phyloP scores from a whole-genome alignment of 352 stramenopile genomes.

The Elongisporangium undulatum region DNA sequence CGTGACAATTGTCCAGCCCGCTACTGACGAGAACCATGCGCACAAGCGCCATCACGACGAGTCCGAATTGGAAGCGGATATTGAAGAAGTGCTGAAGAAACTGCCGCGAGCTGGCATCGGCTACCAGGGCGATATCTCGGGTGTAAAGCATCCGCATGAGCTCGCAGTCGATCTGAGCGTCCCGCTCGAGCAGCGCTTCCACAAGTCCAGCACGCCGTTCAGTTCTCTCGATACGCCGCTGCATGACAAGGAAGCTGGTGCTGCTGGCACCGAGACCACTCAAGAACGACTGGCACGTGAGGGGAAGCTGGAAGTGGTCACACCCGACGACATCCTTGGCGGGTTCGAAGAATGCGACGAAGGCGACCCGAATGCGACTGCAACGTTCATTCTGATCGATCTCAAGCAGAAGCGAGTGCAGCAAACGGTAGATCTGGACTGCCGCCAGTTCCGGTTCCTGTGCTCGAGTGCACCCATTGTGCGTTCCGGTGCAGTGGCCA shows the following conservation, averaged over 20 bases:
- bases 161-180: conserved; percentile 42
- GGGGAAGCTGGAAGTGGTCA: conserved; percentile 46
- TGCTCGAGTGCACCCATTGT: conserved; percentile 21
- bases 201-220: conserved; percentile 76
- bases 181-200: conserved; percentile 62
- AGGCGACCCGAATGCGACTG: conserved; percentile 67
- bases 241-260: conserved; percentile 13
- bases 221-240: conserved; percentile 64
- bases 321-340: conserved; percentile 69
- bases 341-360: conserved; percentile 82
- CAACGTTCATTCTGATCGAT: conserved; percentile 43
- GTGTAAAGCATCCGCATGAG: conserved; percentile 45
- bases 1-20: conserved; percentile 6
- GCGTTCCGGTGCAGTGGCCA: background rate
- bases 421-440: conserved; percentile 60
- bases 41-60: conserved; percentile 59
- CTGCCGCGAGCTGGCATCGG: conserved; percentile 69
- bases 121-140: conserved; percentile 66
- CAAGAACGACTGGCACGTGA: conserved; percentile 12
- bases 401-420: conserved; percentile 27
- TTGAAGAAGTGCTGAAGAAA: conserved; percentile 56
- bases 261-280: background rate
- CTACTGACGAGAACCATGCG: conserved; percentile 2
- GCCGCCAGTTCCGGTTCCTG: conserved; percentile 61
- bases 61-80: conserved; percentile 43